Evolutionary conservation across 495 filamentous ascomycete genomes (phyloP).

Genomic region (Xylaria telfairii): DNA sequence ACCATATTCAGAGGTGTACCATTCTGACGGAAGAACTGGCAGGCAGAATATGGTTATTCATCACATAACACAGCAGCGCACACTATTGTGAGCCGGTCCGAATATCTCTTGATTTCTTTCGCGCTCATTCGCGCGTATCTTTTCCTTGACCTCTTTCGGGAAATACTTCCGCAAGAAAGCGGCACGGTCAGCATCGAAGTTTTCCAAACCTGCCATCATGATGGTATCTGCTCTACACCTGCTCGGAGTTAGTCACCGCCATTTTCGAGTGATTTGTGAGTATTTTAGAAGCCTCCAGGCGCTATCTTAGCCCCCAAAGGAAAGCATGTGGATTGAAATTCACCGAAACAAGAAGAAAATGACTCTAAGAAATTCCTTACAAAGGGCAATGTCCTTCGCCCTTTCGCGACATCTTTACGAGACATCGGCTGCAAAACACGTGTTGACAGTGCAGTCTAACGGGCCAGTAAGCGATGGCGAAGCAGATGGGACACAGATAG

Average conservation of each 20-base stretch:
- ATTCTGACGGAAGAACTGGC: not conserved
- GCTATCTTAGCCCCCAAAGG: too few relatives aligned
- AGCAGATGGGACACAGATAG: constrained; percentile 77
- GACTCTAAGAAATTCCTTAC: too few relatives aligned
- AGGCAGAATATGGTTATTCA: constrained; percentile 3
- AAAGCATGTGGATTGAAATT: too few relatives aligned
- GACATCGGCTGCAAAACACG: constrained; percentile 74
- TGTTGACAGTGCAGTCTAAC: constrained; percentile 69
- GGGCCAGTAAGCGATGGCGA: constrained; percentile 68
- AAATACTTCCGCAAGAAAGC: constrained; percentile 72
- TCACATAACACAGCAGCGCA: constrained; percentile 53
- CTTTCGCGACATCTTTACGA: constrained; percentile 71
- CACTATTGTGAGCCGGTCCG: constrained; percentile 51
- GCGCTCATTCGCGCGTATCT: constrained; percentile 63
- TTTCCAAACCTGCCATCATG: constrained; percentile 62
- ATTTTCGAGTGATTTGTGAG: too few relatives aligned
- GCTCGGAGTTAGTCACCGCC: too few relatives aligned
- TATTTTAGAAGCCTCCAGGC: too few relatives aligned
- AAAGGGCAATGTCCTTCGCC: constrained; percentile 67
- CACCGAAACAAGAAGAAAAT: too few relatives aligned
- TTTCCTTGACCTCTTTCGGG: constrained; percentile 69
- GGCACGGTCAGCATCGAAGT: constrained; percentile 65
- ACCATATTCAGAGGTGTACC: not conserved
- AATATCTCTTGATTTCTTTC: constrained; percentile 61
- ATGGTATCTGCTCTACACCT: constrained; percentile 69